Evolutionary conservation across 345 rosid genomes (phyloP).

Genomic region (Moringa oleifera): DNA sequence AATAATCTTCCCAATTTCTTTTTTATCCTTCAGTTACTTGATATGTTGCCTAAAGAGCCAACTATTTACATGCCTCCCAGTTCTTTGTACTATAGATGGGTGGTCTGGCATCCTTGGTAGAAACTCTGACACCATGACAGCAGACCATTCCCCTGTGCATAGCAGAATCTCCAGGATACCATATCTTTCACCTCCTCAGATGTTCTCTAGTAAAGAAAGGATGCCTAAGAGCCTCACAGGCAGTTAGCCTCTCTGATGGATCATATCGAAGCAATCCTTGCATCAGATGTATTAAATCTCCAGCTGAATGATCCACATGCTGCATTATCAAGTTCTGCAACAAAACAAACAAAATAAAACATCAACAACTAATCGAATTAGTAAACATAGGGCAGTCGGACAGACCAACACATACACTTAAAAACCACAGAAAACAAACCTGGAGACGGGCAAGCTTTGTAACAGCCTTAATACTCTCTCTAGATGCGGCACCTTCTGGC

Average conservation of each 20-base stretch:
- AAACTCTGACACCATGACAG: too few relatives aligned
- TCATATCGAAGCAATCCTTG: slow-evolving; percentile 71
- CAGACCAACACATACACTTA: background rate
- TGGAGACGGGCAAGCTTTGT: slow-evolving; percentile 70
- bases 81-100: too few relatives aligned
- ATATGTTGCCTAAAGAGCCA: too few relatives aligned
- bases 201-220: slow-evolving; percentile 61
- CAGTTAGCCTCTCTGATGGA: slow-evolving; percentile 59
- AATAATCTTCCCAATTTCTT: too few relatives aligned
- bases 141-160: too few relatives aligned
- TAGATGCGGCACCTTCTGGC: slow-evolving; percentile 85
- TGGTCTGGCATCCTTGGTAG: too few relatives aligned
- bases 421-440: slow-evolving; percentile 27
- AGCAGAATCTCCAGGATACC: background rate
- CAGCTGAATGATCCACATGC: slow-evolving; percentile 84
- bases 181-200: slow-evolving; percentile 31
- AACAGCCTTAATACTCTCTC: slow-evolving; percentile 80
- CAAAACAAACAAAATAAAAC: background rate
- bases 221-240: slow-evolving; percentile 75
- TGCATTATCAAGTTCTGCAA: slow-evolving; percentile 79
- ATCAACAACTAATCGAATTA: background rate
- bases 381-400: too few relatives aligned
- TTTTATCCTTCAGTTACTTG: too few relatives aligned
- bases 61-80: too few relatives aligned
- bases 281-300: slow-evolving; percentile 68